These are phyloP conservation scores for Thuidium tamariscinum DNA, from an alignment of 225 moss, liverwort and hornwort genomes.

Conservation along the genomic window DNA sequence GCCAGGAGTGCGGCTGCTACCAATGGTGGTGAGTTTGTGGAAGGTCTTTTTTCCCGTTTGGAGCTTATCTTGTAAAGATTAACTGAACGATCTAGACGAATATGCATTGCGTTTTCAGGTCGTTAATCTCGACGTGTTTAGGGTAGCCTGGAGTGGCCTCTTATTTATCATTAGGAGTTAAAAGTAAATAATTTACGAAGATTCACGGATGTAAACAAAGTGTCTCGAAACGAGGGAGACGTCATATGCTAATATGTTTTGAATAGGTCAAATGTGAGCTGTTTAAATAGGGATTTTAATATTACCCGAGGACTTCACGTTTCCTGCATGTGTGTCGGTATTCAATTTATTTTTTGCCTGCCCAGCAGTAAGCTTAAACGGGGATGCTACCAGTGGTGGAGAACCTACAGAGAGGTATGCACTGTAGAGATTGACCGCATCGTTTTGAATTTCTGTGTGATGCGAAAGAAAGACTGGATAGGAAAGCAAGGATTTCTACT, in stretches of 20 bases:
- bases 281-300: background rate
- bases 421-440: background rate
- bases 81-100: background rate
- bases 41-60: background rate
- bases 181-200: background rate
- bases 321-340: background rate
- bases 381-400: constrained; percentile 22
- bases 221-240: background rate
- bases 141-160: background rate
- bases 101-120: background rate
- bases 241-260: background rate
- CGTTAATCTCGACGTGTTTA: background rate
- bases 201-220: background rate
- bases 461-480: background rate
- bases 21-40: constrained; percentile 11
- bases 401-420: constrained; percentile 21
- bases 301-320: background rate
- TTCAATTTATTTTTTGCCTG: background rate
- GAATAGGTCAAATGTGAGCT: background rate
- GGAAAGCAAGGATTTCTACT: background rate
- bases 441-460: background rate
- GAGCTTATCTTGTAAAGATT: background rate
- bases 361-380: constrained; percentile 27
- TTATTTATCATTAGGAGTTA: background rate
- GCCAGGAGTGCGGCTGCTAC: background rate